Evolutionary conservation across 83 land plant genomes (phyloP), one percentile per base, ranked within the genome.

Genomic region (Isoetes engelmannii): DNA sequence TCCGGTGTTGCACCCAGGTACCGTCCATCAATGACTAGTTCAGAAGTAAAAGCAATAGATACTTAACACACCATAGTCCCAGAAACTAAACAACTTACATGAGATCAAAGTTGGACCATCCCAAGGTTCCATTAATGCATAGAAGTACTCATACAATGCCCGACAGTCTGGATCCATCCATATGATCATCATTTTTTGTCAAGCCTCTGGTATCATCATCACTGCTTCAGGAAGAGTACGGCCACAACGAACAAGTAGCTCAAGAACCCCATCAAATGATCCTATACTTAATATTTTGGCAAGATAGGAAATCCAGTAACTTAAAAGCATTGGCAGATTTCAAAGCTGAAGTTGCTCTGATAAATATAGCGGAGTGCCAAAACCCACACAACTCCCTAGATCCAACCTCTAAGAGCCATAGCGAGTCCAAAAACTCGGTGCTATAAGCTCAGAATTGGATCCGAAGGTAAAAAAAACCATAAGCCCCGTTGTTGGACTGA

Each of bases 131-230:
- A 94, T 85, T 4, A 94, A 75, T 61, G 91, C 79, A n/a, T 97
- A 94, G 69, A 90, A 94, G 75, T 94, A 94, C 68, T 94, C 97
- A 80, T 94, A 94, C 46, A 94, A 77, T n/a, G 90, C 90, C 82
- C 80, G 80, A 37, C 97, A 72, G 6, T 88, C 84, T 67, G 97
- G 86, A 72, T 94, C 97, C n/a, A n/a, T n/a, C n/a, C 93, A 94
- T 94, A 69, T 85, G 84, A 49, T 80, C 70, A 57, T 94, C 97
- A 83, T 94, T 94, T n/a, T n/a, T 59, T 94, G 99, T 96, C 99
- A 94, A 44, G 99, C 99, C 78, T 94, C 99, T 18, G 99, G 99
- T 42, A 94, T 94, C 99, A 94, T 88, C 99, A 94, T 94, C 28
- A 94, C 63, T 54, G 99, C 99, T 78, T 94, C 99, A 10, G 99